Base-by-base conservation (phyloP, 345 rosid species). In the Eucalyptus rudis region DNA sequence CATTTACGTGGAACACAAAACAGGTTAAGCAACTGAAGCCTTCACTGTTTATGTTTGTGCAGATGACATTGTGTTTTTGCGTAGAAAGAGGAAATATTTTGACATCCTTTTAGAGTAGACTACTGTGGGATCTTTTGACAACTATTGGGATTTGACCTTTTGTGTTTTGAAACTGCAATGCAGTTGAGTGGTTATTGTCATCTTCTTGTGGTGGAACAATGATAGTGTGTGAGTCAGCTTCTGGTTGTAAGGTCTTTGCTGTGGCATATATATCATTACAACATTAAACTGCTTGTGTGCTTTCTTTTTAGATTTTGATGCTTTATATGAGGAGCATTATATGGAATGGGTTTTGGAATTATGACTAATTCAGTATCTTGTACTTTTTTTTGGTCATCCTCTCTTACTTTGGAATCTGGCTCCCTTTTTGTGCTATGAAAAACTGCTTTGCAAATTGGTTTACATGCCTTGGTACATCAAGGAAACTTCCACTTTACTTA, bases 1-100 rank as follows among this genome's bases (percentile, higher is more conserved):
- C 96, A 49, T 98, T 96, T 90, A 96, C 99, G 16, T 97, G 99
- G 99, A 98, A 98, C 94, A 98, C 99, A 13, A 97, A 98, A 89
- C 99, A 98, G 99, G 99, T 98, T 81, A 79, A 81, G 25, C 88
- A 49, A 44, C 24, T 40, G 47, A 76, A 40, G 0, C 84, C 29
- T 76, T 36, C 29, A 40, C 84, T 76, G 47, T 76, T 36, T 40
- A 17, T 0, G 8, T 76, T 20, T 76, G 84, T 71, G 81, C 45
- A 13, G 36, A 88, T 56, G 59, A 52, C 31, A n/a, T 43, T 86
- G 44, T 58, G 51, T 47, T 64, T 33, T 20, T 11, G 29, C 1
- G 5, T 33, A 25, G 19, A 36, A 76, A 40, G 84, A 76, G 47
- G 84, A 76, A 40, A 76, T 76, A 40, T 40, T 40, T 36, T 20